Conservation (phyloP, 805 yeast genomes). For the Wickerhamomyces rabaulensis region DNA sequence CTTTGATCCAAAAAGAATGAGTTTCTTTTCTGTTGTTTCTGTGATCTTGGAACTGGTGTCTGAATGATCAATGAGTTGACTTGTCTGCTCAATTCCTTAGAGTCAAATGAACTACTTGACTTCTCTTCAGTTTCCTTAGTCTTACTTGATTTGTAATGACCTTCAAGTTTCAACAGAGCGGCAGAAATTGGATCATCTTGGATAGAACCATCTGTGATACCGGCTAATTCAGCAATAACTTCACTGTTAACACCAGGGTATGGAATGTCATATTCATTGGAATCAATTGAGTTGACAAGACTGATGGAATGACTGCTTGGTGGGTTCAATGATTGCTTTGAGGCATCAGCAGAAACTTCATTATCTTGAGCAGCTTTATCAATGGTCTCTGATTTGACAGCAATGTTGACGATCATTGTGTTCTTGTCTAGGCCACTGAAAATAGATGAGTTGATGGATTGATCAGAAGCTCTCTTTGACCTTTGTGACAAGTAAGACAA, state of each 20-base stretch:
- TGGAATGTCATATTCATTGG: constrained; percentile 22
- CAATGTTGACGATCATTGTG: constrained; percentile 13
- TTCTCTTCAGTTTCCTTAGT: constrained; percentile 1
- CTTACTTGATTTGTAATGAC: constrained; percentile 33
- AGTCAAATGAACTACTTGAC: constrained; percentile 14
- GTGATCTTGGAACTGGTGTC: constrained; percentile 7
- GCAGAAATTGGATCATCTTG: constrained; percentile 65
- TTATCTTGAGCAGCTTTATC: constrained; percentile 2
- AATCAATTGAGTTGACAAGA: constrained; percentile 9
- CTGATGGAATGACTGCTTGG: constrained; percentile 3
- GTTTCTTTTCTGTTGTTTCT: constrained; percentile 17
- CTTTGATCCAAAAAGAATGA: constrained; percentile 32
- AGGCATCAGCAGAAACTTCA: neutral
- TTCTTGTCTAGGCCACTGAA: constrained; percentile 12
- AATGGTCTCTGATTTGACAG: neutral
- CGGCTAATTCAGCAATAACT: constrained; percentile 72
- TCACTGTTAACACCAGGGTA: constrained; percentile 47
- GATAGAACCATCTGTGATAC: constrained; percentile 74
- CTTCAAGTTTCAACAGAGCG: constrained; percentile 78
- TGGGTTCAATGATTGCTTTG: neutral
- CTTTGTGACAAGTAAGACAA: constrained; percentile 21
- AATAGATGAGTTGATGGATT: constrained; percentile 12
- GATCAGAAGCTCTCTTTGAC: constrained; percentile 15
- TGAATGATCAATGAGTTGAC: constrained; percentile 16
- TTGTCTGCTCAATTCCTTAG: constrained; percentile 13